Conservation (phyloP, 305 asterid species). For the Solanum hybrid region DNA sequence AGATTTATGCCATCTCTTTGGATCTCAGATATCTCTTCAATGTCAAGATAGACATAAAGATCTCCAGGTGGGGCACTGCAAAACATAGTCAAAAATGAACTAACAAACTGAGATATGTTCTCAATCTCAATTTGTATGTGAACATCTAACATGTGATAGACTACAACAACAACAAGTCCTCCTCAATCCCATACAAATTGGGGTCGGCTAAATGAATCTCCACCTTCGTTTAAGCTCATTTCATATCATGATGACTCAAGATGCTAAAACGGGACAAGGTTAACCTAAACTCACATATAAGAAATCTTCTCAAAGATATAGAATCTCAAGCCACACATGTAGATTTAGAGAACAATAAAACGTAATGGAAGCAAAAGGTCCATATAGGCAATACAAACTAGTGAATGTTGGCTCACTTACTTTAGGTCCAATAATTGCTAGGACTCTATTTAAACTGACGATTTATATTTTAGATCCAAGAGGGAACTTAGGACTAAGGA, state of each 20-base stretch:
- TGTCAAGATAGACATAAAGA: constrained; percentile 92
- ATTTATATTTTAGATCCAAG: neutral
- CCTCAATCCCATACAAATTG: neutral
- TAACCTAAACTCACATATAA: neutral
- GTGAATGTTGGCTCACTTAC: neutral
- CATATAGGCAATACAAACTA: neutral
- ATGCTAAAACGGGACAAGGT: neutral
- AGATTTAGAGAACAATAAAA: neutral
- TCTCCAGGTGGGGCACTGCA: constrained; percentile 87
- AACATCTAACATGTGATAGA: neutral
- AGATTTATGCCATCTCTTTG: constrained; percentile 98
- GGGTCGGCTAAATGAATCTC: neutral
- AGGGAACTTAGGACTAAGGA: neutral
- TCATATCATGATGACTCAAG: neutral
- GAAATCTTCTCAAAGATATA: neutral
- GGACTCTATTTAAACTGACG: neutral
- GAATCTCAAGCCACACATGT: neutral
- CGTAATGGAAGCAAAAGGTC: neutral
- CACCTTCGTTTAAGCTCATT: neutral
- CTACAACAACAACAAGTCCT: neutral
- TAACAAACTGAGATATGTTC: neutral
- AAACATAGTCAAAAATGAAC: neutral
- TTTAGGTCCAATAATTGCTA: neutral
- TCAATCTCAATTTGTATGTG: neutral
- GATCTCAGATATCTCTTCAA: constrained; percentile 86